Evolutionary conservation across 345 rosid species (phyloP), one percentile per base, ranked within the genome.

Genomic region (Noccaea bulbosa): DNA sequence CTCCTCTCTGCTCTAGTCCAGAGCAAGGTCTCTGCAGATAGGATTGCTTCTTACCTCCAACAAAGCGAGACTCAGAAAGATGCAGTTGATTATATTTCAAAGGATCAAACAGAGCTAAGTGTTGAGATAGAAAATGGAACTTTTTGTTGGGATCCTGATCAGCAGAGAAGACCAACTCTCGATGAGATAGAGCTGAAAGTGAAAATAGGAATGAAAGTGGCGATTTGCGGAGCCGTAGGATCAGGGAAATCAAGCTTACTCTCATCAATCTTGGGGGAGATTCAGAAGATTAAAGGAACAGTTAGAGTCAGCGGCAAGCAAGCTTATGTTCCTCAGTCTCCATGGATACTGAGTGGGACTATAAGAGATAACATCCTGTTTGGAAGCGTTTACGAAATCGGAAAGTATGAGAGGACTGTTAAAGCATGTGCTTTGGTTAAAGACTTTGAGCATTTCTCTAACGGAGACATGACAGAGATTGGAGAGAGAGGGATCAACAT

Each of bases 401-500:
- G 59, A 44, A 90, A 78, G 79, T 93, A 93, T 56, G 81, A 78
- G 39, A 79, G 63, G 69, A 85, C 93, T 9, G 82, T 93, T 43
- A 69, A 83, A 78, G 90, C 98, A 60, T 93, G 98, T 69, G 93
- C 97, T 22, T 59, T 93, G 75, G 20, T 68, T 6, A 93, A 88
- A 77, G 98, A 93, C 77, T 88, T 93, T 50, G 92, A 87, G 81
- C 82, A 84, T 22, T 90, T 93, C 82, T 81, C 89, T 14, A 79
- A 80, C 15, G 90, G 96, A 20, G 97, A 93, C 83, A 49, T 87
- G 37, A 93, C 96, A 6, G 96, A 88, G 85, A 93, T 93, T 69
- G 98, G 98, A 43, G 98, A 93, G 73, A 82, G 98, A 79, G 98
- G 98, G 32, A 90, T 93, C 40, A 93, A 93, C 76, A 87, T 93